Base-by-base conservation (phyloP, 2,329 filamentous ascomycete genomes). In the Ophiognomonia clavigignenti-juglandacearum region DNA sequence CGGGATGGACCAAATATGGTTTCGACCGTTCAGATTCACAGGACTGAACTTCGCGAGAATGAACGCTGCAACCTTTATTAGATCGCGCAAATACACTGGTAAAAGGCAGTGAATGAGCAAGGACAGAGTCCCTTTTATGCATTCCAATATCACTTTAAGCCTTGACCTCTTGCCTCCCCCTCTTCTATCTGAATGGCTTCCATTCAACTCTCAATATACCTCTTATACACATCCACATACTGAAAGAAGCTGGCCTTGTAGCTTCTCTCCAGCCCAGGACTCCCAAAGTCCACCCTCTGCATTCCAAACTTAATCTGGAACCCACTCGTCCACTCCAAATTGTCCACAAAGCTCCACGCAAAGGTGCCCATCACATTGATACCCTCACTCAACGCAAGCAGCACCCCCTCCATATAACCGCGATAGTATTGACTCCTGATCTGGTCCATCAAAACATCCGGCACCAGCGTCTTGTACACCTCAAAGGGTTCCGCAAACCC, bases 201-300 rank as follows among this genome's bases (percentile, higher is more conserved):
- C n/a, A n/a, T 16, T 29, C 27, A 45, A 34, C 44, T 35, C 29
- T 34, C 39, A 9, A 50, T 19, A n/a, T 41, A 44, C 19, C 24
- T 39, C 26, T 38, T 29, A 32, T 47, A 47, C 19, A 47, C 35
- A 44, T 44, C 37, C 27, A 44, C 44, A 44, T 37, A 35, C 26
- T 47, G 37, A 20, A 47, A 44, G 48, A 51, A 44, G 16, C 26
- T 46, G 6, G 39, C 47, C 43, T 50, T 46, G 6, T 50, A 50
- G 20, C 39, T 24, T 27, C 43, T 37, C 4, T 46, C 47, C 43
- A 46, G 23, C 26, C 31, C 34, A 8, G 43, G 34, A 11, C 43
- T 46, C n/a, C 40, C 39, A 18, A 45, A 46, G n/a, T 43, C 39
- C 18, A 50, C 43, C 3, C 39, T 27, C 27, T 43, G 47, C 16